Evolutionary conservation across 257 asterid species (phyloP), one percentile per base, ranked within the genome.

Genomic region (Salvia miltiorrhiza): DNA sequence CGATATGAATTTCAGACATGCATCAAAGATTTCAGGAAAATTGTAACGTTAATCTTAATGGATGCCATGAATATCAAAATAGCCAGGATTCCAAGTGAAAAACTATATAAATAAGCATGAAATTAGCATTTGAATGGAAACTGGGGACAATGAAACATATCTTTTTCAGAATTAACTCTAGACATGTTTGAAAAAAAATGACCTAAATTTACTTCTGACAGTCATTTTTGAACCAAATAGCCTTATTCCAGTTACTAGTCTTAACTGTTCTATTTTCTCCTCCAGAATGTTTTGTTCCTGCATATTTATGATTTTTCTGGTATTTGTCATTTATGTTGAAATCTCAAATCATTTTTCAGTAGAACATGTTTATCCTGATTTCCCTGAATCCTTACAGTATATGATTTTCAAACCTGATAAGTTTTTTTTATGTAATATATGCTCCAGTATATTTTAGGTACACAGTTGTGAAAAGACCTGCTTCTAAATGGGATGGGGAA

Each of bases 401-500:
- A 53, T 30, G 21, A 16, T 24, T 10, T 70, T 49, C 41, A 47
- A 32, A 44, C 57, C 72, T 72, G 67, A 73, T 72, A 40, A 65
- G 41, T 65, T 67, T 7, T 21, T 65, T 67, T 7, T 21, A n/a
- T 64, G 26, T 56, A 28, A 61, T 63, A 10, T 72, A 53, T 62
- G 69, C 40, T 62, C 41, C 80, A 78, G 75, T 78, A 45, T 32
- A 66, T 74, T 74, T 37, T 40, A 65, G 70, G 62, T 59, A 47
- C 44, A 17, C 57, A 43, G 45, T 59, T 24, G 68, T 57, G 44
- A 72, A 63, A 66, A 72, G n/a, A 74, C 67, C 67, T 78, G 70
- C 57, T 63, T 79, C 56, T 64, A 39, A 63, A 90, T 90, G 98
- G 97, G 95, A 70, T 84, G 89, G 96, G 96, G 94, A 80, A 90